Base-by-base conservation (phyloP, 2,329 filamentous ascomycete species). In the Fusarium gaditjirri region DNA sequence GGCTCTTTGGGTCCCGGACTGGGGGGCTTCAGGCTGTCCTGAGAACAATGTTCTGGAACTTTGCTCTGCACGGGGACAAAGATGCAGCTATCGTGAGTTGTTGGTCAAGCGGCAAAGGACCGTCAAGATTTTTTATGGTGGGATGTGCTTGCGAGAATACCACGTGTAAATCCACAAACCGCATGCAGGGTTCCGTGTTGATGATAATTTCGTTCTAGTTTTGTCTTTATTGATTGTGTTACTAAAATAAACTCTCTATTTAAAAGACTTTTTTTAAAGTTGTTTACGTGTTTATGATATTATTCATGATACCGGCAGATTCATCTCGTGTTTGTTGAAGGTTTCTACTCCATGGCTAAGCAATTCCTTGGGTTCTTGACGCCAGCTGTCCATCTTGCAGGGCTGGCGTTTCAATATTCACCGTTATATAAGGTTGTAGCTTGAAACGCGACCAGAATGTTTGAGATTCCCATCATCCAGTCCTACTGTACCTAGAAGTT, bases 341-440 rank as follows among this genome's bases (percentile, higher is more conserved):
- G 44, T 52, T 47, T 41, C 23, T 55, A 41, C 27, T 55, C 31
- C 29, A 35, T 35, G 54, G n/a, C 36, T 46, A 19, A 44, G 25
- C 67, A 65, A 60, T 49, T 43, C 47, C 36, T 72, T 52, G 31
- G 35, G 43, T 23, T 42, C 29, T 41, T 42, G 41, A 66, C 38
- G 53, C 46, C 54, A 61, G 42, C 54, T 36, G 60, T 29, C 36
- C 21, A 54, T 43, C 61, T 46, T 56, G 36, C 54, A 66, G 59
- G 50, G 55, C 65, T 47, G 46, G 61, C 41, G 70, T 72, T 70
- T 72, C 70, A 72, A 73, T 72, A 70, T 56, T 55, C 49, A 70
- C 60, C 65, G 53, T 70, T 55, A 23, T 68, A 72, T 72, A 66
- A 57, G 38, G 59, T 57, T 42, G 59, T 57, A 41, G 56, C 46